phyloP scores from a whole-genome alignment of 1,284 basidiomycete species.

The Cystobasidiaceae sp. region DNA sequence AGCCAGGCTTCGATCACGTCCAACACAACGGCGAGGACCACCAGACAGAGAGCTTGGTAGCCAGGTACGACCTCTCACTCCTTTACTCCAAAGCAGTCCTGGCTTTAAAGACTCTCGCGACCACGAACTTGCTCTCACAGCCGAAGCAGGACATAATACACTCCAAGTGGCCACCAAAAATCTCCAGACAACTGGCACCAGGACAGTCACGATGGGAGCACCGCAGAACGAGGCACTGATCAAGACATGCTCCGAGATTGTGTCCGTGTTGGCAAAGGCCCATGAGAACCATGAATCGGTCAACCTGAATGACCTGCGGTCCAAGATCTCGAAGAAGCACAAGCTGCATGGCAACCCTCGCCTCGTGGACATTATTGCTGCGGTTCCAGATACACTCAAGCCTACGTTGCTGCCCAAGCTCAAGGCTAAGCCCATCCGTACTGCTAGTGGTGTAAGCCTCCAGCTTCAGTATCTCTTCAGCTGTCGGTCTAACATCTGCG shows the following conservation, averaged over 20 bases:
- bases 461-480: neutral
- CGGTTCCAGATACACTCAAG: conserved; percentile 95
- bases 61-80: too few relatives aligned
- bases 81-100: too few relatives aligned
- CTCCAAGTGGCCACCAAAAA: conserved; percentile 7
- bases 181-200: neutral
- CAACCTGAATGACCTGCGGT: conserved; percentile 81
- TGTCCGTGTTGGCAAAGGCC: conserved; percentile 84
- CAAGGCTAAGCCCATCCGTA: conserved; percentile 89
- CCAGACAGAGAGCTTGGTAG: too few relatives aligned
- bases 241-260: conserved; percentile 66
- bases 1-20: too few relatives aligned
- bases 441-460: conserved; percentile 80
- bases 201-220: conserved; percentile 14
- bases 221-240: conserved; percentile 31
- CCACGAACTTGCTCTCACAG: too few relatives aligned
- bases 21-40: too few relatives aligned
- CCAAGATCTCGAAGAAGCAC: conserved; percentile 84
- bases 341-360: conserved; percentile 80
- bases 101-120: too few relatives aligned
- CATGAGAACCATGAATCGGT: conserved; percentile 64
- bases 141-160: too few relatives aligned
- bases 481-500: neutral
- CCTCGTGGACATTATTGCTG: conserved; percentile 95
- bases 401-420: conserved; percentile 84